These are phyloP conservation scores for Tulasnella sp. DNA, from an alignment of 768 basidiomycete species.

Conservation along the genomic window DNA sequence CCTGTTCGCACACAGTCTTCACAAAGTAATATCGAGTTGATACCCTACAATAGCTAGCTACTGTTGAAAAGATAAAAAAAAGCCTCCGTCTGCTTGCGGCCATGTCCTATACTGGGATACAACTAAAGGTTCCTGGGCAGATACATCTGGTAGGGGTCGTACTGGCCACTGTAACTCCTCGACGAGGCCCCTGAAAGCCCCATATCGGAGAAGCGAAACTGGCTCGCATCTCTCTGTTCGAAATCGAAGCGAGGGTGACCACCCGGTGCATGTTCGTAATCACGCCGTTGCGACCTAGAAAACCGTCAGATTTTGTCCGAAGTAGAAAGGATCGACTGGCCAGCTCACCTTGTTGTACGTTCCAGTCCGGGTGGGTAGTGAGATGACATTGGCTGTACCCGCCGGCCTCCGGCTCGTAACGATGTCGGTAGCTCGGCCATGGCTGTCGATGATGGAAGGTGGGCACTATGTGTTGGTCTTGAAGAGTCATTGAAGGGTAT, in stretches of 20 bases:
- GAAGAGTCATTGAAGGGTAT: not conserved
- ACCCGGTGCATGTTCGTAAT: not conserved
- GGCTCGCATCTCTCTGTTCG: not conserved
- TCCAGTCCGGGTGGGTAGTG: slow-evolving; percentile 1
- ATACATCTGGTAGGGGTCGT: not conserved
- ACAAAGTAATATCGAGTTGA: slow-evolving; percentile 23
- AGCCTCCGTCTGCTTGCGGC: not conserved
- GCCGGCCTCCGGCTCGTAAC: not conserved
- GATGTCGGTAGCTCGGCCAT: not conserved
- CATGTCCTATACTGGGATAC: not conserved
- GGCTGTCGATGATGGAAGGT: not conserved
- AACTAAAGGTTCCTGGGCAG: not conserved
- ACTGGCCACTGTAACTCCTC: not conserved
- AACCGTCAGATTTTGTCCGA: not conserved
- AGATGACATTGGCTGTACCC: not conserved
- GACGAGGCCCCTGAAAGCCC: not conserved
- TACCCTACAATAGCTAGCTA: not conserved
- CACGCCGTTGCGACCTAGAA: not conserved
- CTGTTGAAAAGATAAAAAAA: not conserved
- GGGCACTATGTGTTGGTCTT: not conserved
- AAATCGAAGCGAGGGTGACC: slow-evolving; percentile 13
- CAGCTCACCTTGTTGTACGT: not conserved
- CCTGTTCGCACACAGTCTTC: not conserved
- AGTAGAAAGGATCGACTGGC: not conserved
- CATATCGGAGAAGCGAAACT: slow-evolving; percentile 4